A percentile compares a stretch with the other conserved stretches of the same genome.
phyloP scores from a whole-genome alignment of 2,329 filamentous ascomycete species.

The Colletotrichum aenigma region DNA sequence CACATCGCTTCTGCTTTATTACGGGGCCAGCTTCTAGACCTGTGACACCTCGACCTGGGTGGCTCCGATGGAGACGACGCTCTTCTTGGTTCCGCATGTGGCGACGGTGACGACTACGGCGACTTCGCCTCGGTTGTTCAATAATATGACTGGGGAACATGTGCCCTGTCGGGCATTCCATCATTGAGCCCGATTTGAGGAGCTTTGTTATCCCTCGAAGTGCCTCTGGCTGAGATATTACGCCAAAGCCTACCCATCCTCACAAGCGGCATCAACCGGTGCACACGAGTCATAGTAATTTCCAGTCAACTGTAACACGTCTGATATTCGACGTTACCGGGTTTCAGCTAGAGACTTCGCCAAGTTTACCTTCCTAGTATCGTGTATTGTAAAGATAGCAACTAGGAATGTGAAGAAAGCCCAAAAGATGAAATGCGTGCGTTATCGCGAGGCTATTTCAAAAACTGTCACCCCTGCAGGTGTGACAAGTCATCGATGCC shows the following conservation, averaged over 20 bases:
- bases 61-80: neutral
- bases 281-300: neutral
- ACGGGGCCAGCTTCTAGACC: neutral
- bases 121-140: neutral
- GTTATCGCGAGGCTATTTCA: neutral
- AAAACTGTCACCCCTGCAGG: neutral
- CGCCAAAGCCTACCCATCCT: fast-evolving
- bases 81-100: neutral
- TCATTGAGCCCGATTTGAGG: neutral
- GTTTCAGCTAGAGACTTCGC: neutral
- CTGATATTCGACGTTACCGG: neutral
- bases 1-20: neutral
- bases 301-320: neutral
- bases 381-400: neutral
- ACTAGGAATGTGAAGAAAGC: neutral
- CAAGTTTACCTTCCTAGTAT: neutral
- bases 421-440: neutral
- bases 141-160: neutral
- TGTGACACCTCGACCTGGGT: neutral
- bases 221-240: neutral
- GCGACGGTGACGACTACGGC: neutral
- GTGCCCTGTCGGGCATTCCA: neutral
- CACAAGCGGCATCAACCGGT: neutral
- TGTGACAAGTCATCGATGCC: neutral
- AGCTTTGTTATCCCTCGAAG: neutral